Evolutionary conservation across 78 protist genomes (phyloP), one percentile per base, ranked within the genome.

Genomic region (Dictyostelium brefeldianum): DNA sequence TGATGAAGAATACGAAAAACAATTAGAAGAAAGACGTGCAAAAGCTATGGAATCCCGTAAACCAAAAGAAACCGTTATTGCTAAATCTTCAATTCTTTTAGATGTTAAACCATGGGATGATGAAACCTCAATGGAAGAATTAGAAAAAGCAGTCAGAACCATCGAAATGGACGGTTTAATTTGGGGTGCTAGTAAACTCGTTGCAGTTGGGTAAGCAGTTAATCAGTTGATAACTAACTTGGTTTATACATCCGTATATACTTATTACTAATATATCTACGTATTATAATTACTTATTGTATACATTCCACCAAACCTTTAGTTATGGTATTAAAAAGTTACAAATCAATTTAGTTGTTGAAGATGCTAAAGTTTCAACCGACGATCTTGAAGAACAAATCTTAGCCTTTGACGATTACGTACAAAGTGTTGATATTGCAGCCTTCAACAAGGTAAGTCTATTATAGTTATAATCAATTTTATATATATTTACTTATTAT

Each of bases 31-130:
- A 54, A 50, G 81, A 50, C 57, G 91, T 46, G 20, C 22, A 36
- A 94, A 91, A 29, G 97, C 78, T 41, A 81, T 29, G 48, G 96
- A 53, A 46, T 64, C 56, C 67, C 87, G 84, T 85, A 91, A 90
- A 91, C 92, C 83, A 75, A 87, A 87, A 71, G 83, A 59, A 41
- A 48, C 82, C 91, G 83, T 69, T 20, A 67, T 73, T 74, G 93
- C 94, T 56, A 97, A 97, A 96, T 95, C 98, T 7, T 65, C 78
- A 47, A 83, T 98, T 75, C 29, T 95, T 46, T 14, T 97, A 62
- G 98, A 97, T 70, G 97, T 98, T 70, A 98, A 98, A 94, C 97
- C 98, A 11, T 98, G 97, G 97, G 99, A 95, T 59, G 98, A 95
- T 53, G 90, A 73, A 78, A 98, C 98, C 12, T 92, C 74, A 70